These are phyloP conservation scores for Eragrostis nindensis DNA, from an alignment of 176 grass and related monocot genomes.

Conservation along the genomic window DNA sequence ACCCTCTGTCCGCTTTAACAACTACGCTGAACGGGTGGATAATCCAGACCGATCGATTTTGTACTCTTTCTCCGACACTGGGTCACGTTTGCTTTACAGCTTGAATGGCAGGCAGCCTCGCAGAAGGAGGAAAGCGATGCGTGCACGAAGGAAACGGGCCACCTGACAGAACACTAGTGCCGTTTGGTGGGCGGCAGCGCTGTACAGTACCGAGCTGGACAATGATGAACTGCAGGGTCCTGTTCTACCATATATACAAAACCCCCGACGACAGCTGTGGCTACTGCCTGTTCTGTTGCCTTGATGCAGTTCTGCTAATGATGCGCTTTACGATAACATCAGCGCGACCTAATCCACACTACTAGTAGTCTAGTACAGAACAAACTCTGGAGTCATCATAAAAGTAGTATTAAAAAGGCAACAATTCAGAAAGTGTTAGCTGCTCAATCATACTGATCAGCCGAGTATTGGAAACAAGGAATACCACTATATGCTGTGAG, in stretches of 20 bases:
- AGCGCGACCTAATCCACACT: slow-evolving; percentile 38
- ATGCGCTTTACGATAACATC: not conserved
- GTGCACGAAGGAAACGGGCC: not conserved
- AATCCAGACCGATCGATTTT: too few species aligned
- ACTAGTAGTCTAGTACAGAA: not conserved
- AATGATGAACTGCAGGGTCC: not conserved
- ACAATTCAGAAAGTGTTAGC: not conserved
- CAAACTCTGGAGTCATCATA: slow-evolving; percentile 26
- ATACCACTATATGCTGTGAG: not conserved
- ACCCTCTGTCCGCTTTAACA: too few species aligned
- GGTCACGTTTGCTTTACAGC: not conserved
- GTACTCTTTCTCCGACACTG: not conserved
- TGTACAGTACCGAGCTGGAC: not conserved
- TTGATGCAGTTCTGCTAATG: not conserved
- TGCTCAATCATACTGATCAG: not conserved
- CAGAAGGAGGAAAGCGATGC: not conserved
- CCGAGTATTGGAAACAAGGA: too few species aligned
- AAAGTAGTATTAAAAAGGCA: not conserved
- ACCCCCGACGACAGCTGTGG: slow-evolving; percentile 4
- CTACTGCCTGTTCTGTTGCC: not conserved
- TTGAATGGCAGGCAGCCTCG: not conserved
- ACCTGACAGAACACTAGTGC: slow-evolving; percentile 3
- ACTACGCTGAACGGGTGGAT: too few species aligned
- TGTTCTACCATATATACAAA: not conserved
- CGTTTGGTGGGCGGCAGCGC: slow-evolving; percentile 42